Percentiles rank a stretch among this genome's conserved stretches.
phyloP scores from a whole-genome alignment of 495 filamentous ascomycete genomes.

The Letharia columbiana region DNA sequence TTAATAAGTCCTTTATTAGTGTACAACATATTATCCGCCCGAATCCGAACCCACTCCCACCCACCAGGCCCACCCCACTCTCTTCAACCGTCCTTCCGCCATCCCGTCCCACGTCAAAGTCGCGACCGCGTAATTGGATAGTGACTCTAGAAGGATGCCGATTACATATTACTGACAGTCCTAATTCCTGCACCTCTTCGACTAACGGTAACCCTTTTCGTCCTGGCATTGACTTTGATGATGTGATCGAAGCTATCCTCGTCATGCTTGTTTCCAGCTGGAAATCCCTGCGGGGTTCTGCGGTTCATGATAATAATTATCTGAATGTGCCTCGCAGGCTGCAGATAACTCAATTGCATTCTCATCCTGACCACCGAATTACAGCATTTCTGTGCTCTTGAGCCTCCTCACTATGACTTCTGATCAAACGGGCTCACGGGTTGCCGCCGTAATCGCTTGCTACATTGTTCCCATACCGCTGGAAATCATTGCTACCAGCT shows the following conservation, averaged over 20 bases:
- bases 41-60: background rate
- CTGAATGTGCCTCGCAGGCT: too few relatives aligned
- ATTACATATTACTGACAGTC: background rate
- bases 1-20: too few relatives aligned
- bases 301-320: background rate
- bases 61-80: too few relatives aligned
- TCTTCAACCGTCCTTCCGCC: background rate
- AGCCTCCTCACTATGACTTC: background rate
- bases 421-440: constrained; percentile 4
- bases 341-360: background rate
- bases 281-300: background rate
- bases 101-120: background rate
- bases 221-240: too few relatives aligned
- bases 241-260: too few relatives aligned
- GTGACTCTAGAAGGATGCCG: too few relatives aligned
- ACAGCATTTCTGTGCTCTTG: background rate
- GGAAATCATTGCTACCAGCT: constrained; percentile 19
- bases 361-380: background rate
- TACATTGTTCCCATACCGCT: constrained; percentile 25
- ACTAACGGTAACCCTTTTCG: background rate
- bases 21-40: background rate
- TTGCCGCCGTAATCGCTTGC: constrained; percentile 16
- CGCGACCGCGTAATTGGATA: background rate
- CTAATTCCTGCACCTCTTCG: background rate
- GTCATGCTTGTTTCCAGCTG: too few relatives aligned